A percentile compares a stretch with the other conserved stretches of the same genome.
Evolutionary conservation across 805 yeast species (phyloP).

Genomic region (Sungouiella thailandica): DNA sequence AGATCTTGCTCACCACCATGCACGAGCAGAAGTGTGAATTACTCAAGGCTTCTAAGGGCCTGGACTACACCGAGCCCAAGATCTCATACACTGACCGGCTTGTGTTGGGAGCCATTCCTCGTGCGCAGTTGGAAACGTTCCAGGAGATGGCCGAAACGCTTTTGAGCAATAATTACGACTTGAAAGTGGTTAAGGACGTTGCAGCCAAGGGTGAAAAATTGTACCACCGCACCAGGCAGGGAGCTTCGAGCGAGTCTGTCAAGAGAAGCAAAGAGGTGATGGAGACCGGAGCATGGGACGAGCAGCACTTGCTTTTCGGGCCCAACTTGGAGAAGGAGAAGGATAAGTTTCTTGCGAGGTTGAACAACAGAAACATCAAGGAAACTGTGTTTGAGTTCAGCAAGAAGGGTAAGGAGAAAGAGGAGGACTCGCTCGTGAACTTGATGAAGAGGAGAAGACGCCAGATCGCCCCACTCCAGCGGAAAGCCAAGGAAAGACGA

Average conservation of each 20-base stretch:
- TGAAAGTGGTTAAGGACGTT: slow-evolving; percentile 60
- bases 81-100: slow-evolving; percentile 69
- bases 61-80: slow-evolving; percentile 47
- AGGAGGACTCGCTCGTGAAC: slow-evolving; percentile 64
- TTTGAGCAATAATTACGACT: slow-evolving; percentile 61
- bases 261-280: slow-evolving; percentile 78
- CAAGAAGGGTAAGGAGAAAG: slow-evolving; percentile 40
- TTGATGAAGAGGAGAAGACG: slow-evolving; percentile 83
- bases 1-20: slow-evolving; percentile 66
- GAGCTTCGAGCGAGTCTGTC: slow-evolving; percentile 84
- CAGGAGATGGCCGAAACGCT: slow-evolving; percentile 68
- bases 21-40: slow-evolving; percentile 56
- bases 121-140: slow-evolving; percentile 61
- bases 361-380: slow-evolving; percentile 63
- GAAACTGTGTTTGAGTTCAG: slow-evolving; percentile 95
- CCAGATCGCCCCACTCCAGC: slow-evolving; percentile 85
- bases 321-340: slow-evolving; percentile 70
- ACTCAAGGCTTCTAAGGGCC: slow-evolving; percentile 42
- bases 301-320: slow-evolving; percentile 75
- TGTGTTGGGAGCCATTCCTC: slow-evolving; percentile 79
- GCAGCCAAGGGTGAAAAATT: slow-evolving; percentile 84
- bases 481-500: slow-evolving; percentile 65
- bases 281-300: slow-evolving; percentile 76
- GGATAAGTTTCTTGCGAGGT: slow-evolving; percentile 61
- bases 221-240: slow-evolving; percentile 76